Base-by-base conservation (phyloP, 2,329 filamentous ascomycete species). In the Cryoendolithus antarcticus region DNA sequence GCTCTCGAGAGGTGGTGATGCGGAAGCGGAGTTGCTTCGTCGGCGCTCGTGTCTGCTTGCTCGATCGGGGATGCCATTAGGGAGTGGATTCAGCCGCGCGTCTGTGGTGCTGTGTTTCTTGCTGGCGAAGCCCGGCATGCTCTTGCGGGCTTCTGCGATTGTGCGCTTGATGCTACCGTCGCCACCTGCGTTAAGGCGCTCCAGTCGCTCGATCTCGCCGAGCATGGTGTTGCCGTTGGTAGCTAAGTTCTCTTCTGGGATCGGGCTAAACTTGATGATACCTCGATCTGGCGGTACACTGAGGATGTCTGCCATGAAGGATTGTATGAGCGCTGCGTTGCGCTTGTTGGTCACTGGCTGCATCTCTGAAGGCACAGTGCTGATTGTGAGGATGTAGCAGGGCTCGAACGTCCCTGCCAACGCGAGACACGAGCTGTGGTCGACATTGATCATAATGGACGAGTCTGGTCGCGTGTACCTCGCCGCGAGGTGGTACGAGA, bases 321-420 rank as follows among this genome's bases (percentile, higher is more conserved):
- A 69, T 55, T 91, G 83, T 3, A 93, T 72, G 11, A 93, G 62
- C n/a, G 72, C 70, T 1, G 84, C 77, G 58, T 89, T 91, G 45
- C 85, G 76, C 57, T 82, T 82, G 63, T 94, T 94, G 38, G 76
- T 84, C 3, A 77, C 72, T 0, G 82, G 75, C 44, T 80, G 77
- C 41, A 91, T 64, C 47, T 84, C 72, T 8, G 69, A 69, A 1
- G 81, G 70, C 7, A 91, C 67, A 1, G 84, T 78, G 29, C 73
- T 79, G 43, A 94, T 73, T 28, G 75, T 80, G 53, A 93, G 67
- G 43, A 79, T 72, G 55, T 94, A 95, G 12, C 84, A 82, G 3
- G 84, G 81, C 37, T 86, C 80, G 46, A 84, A 81, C 4, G 76
- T 78, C 29, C 79, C 82, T 2, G 75, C 82, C 44, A 89, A 80